Evolutionary conservation across 192 early-diverging fungal species (phyloP).

Genomic region (Cetraspora pellucida): DNA sequence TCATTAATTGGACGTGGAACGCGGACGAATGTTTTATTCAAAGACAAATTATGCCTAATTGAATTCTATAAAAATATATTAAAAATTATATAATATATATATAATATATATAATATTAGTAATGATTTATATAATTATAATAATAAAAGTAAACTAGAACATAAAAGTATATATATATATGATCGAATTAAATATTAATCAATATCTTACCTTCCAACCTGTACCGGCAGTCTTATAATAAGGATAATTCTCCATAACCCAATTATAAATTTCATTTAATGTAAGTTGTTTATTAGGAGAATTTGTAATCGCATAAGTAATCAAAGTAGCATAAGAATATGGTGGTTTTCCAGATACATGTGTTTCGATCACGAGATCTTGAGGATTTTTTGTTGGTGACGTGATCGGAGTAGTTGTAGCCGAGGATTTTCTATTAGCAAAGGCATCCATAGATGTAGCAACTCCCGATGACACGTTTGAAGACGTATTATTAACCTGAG

Average conservation of each 20-base stretch:
- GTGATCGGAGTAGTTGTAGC: conserved; percentile 15
- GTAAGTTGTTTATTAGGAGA: conserved; percentile 71
- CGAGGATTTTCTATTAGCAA: not conserved
- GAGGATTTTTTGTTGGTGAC: conserved; percentile 32
- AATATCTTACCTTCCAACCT: conserved; percentile 59
- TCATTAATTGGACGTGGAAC: conserved; percentile 78
- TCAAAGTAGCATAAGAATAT: conserved; percentile 80
- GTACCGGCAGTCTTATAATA: conserved; percentile 74
- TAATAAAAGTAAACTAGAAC: not conserved
- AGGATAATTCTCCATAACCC: conserved; percentile 74
- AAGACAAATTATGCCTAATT: conserved; percentile 80
- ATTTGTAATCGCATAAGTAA: conserved; percentile 78
- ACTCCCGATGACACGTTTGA: conserved; percentile 3
- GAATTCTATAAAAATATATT: conserved; percentile 65
- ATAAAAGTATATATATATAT: not conserved
- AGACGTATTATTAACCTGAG: not conserved
- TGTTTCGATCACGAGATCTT: conserved; percentile 31
- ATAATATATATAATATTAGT: not conserved
- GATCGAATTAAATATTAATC: too few relatives aligned
- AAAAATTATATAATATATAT: not conserved
- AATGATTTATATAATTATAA: not conserved
- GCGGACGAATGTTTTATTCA: conserved; percentile 81
- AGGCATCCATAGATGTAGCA: not conserved
- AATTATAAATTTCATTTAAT: conserved; percentile 84
- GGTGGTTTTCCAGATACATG: conserved; percentile 63